Evolutionary conservation across 306 rosid genomes (phyloP).

Genomic region (Pueraria montana): DNA sequence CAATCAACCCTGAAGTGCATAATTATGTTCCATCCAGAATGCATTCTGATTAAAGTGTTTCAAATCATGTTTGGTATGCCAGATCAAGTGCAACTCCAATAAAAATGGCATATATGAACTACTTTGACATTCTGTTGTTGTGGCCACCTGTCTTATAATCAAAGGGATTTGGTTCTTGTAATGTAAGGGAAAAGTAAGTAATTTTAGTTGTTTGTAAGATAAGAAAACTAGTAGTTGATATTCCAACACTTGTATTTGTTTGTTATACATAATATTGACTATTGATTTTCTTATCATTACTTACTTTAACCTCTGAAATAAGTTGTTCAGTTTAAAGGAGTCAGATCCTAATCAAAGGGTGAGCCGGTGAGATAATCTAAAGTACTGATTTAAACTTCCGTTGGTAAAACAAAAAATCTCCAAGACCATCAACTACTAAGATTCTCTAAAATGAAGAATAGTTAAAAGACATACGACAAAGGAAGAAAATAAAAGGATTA

Average conservation of each 20-base stretch:
- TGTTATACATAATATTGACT: too few species aligned
- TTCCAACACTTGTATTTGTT: too few species aligned
- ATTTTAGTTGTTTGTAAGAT: too few species aligned
- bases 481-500: background rate
- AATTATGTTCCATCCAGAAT: background rate
- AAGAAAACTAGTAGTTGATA: too few species aligned
- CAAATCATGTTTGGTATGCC: conserved; percentile 12
- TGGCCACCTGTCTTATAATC: background rate
- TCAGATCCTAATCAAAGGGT: too few species aligned
- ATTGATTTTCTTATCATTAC: too few species aligned
- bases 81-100: conserved; percentile 27
- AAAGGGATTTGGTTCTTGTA: background rate
- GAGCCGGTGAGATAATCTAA: background rate
- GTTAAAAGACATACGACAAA: background rate
- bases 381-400: conserved; percentile 19
- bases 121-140: conserved; percentile 12
- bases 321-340: too few species aligned
- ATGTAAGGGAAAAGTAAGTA: too few species aligned
- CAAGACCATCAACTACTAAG: background rate
- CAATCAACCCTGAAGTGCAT: background rate
- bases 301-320: too few species aligned
- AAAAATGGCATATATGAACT: conserved; percentile 22
- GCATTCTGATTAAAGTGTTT: conserved; percentile 5
- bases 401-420: background rate
- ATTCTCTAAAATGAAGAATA: background rate